Percentiles rank a stretch among this genome's conserved stretches.
Conservation (phyloP, 2,329 filamentous ascomycete species). For the Trichophyton mentagrophytes region DNA sequence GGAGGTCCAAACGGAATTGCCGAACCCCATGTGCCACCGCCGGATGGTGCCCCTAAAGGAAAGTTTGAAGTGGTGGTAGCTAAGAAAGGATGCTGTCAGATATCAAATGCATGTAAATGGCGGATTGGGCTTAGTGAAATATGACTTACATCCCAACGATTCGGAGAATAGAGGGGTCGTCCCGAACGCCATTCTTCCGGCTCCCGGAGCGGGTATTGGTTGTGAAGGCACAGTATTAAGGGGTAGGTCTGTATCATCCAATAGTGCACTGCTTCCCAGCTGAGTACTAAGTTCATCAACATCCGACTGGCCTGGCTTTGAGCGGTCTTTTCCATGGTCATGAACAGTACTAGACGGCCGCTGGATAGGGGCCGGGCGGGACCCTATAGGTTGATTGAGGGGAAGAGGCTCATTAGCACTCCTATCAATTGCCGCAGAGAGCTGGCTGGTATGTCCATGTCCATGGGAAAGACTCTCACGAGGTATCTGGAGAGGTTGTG, state of each 20-base stretch:
- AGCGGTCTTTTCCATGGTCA: constrained; percentile 32
- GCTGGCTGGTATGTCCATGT: constrained; percentile 55
- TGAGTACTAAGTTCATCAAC: constrained; percentile 64
- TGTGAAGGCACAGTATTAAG: constrained; percentile 38
- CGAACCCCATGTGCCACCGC: constrained; percentile 25
- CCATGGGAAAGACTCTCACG: constrained; percentile 36
- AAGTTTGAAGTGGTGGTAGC: constrained; percentile 25
- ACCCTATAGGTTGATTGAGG: constrained; percentile 55
- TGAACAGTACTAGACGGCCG: constrained; percentile 60
- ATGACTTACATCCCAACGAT: constrained; percentile 28
- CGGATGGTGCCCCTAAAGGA: constrained; percentile 18
- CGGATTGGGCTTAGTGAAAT: neutral
- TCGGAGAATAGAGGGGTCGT: constrained; percentile 33
- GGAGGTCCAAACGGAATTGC: constrained; percentile 28
- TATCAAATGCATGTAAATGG: constrained; percentile 10
- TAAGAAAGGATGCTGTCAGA: constrained; percentile 15
- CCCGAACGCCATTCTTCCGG: constrained; percentile 32
- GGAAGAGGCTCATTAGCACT: constrained; percentile 47
- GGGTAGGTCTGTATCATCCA: constrained; percentile 62
- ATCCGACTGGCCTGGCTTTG: constrained; percentile 38
- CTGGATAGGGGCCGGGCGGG: constrained; percentile 75
- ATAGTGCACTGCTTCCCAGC: constrained; percentile 77
- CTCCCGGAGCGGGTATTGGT: constrained; percentile 29
- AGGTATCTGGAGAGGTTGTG: constrained; percentile 19
- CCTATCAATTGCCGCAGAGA: constrained; percentile 51